A percentile compares a stretch with the other conserved stretches of the same genome.
Evolutionary conservation across 2,329 filamentous ascomycete species (phyloP).

Genomic region (Fusarium coffeatum): DNA sequence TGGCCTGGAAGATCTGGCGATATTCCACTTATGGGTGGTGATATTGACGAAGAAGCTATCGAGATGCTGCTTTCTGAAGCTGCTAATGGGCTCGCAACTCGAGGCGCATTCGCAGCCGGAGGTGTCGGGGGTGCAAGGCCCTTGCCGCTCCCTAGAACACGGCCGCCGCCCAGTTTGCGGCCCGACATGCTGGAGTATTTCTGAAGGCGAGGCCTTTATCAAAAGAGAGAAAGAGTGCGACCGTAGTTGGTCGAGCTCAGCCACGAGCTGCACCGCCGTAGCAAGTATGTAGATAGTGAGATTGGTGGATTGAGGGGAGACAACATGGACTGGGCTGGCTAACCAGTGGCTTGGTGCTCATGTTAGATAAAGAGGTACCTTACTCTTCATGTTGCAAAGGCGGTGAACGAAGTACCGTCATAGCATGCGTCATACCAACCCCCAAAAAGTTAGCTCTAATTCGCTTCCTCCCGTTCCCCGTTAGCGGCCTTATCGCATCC

Average conservation of each 20-base stretch:
- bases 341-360: slow-evolving; percentile 11
- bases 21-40: slow-evolving; percentile 69
- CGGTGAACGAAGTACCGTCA: slow-evolving; percentile 15
- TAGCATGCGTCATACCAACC: slow-evolving; percentile 26
- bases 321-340: slow-evolving; percentile 17
- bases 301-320: slow-evolving; percentile 30
- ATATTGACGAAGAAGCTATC: slow-evolving; percentile 76
- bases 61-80: slow-evolving; percentile 80
- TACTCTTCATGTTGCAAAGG: not conserved
- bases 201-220: not conserved
- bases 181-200: slow-evolving; percentile 71
- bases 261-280: slow-evolving; percentile 48
- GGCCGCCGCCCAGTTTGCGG: slow-evolving; percentile 90
- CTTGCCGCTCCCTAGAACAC: slow-evolving; percentile 88
- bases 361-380: slow-evolving; percentile 35
- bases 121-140: slow-evolving; percentile 75
- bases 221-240: slow-evolving; percentile 45
- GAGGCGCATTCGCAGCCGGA: slow-evolving; percentile 55
- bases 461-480: slow-evolving; percentile 41
- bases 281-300: slow-evolving; percentile 25
- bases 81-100: slow-evolving; percentile 62
- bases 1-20: slow-evolving; percentile 74
- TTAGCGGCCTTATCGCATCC: slow-evolving; percentile 35
- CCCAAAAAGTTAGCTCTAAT: slow-evolving; percentile 17
- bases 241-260: slow-evolving; percentile 51